Base-by-base conservation (phyloP, 1,139 yeast species). In the Blastobotrys illinoisensis region DNA sequence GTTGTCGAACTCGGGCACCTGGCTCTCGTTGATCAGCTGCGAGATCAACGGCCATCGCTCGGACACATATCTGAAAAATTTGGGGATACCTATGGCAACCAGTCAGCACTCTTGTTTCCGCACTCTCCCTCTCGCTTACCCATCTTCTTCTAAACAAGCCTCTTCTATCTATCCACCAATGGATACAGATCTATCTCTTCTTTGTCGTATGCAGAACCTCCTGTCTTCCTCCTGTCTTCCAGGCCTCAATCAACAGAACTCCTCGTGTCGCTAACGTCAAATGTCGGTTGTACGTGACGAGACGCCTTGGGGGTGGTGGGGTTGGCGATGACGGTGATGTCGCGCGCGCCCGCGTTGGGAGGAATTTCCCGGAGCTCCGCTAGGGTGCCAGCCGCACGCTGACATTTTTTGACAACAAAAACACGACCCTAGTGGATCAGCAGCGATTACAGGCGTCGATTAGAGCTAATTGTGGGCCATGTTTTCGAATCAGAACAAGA, bases 21-120 rank as follows among this genome's bases (percentile, higher is more conserved):
- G 90, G 57, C 80, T 79, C 54, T 87, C 95, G 65, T 88, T 95
- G 62, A 93, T 83, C 67, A 85, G 76, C 72, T 90, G 96, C 13
- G 96, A 86, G 62, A 93, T 90, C 76, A 87, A 78, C 40, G 99
- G 99, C 98, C 98, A 95, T 83, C 99, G 84, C 75, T 95, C 99
- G 53, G 98, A 89, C 76, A 93, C 90, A 77, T 89, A 93, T 72
- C 97, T 82, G 72, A 89, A 93, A 71, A 91, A 93, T 69, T 93
- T 91, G 55, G 98, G 98, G 70, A 93, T 91, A 78, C 99, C 99
- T 74, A 62, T 46, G 23, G 23, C 26, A 9, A 9, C 28, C 45
- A 21, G 49, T 51, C 47, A 49, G 52, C n/a, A 43, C 13, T 40
- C 13, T 21, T 1, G 6, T n/a, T n/a, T n/a, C n/a, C n/a, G n/a